A percentile compares a stretch with the other conserved stretches of the same genome.
Conservation (phyloP, 2,329 filamentous ascomycete genomes). For the Phyllosticta citrichinensis region DNA sequence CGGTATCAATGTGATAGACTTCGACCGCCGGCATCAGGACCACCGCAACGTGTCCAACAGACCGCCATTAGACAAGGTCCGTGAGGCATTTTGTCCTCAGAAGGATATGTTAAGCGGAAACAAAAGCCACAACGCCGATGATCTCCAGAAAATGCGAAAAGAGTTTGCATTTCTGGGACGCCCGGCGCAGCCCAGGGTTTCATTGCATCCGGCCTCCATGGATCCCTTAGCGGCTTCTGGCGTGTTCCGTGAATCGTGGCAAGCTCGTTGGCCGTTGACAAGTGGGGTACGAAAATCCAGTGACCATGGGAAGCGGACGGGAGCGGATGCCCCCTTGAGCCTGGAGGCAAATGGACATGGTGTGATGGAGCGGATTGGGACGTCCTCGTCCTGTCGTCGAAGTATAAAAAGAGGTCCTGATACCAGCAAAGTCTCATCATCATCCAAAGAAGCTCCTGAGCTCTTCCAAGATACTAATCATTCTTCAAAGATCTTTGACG, state of each 20-base stretch:
- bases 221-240: constrained; percentile 33
- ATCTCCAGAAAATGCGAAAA: constrained; percentile 33
- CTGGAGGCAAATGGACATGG: constrained; percentile 21
- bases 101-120: constrained; percentile 34
- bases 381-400: constrained; percentile 16
- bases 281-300: constrained; percentile 33
- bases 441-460: constrained; percentile 7
- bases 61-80: constrained; percentile 25
- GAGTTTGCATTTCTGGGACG: constrained; percentile 32
- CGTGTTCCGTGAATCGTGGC: constrained; percentile 34
- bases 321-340: constrained; percentile 24
- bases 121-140: constrained; percentile 35
- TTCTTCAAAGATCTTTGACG: constrained; percentile 3
- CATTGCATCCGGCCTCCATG: constrained; percentile 34
- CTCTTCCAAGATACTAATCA: constrained; percentile 4
- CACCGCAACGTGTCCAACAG: constrained; percentile 18
- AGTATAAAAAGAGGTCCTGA: constrained; percentile 31
- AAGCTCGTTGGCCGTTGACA: constrained; percentile 33
- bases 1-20: constrained; percentile 23
- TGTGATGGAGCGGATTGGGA: constrained; percentile 19
- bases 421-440: constrained; percentile 9
- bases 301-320: constrained; percentile 27
- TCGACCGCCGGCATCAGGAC: constrained; percentile 19
- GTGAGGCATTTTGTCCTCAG: constrained; percentile 30
- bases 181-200: constrained; percentile 33